These are phyloP conservation scores for Botrytis squamosa DNA, from an alignment of 2,329 filamentous ascomycete genomes.

Conservation along the genomic window DNA sequence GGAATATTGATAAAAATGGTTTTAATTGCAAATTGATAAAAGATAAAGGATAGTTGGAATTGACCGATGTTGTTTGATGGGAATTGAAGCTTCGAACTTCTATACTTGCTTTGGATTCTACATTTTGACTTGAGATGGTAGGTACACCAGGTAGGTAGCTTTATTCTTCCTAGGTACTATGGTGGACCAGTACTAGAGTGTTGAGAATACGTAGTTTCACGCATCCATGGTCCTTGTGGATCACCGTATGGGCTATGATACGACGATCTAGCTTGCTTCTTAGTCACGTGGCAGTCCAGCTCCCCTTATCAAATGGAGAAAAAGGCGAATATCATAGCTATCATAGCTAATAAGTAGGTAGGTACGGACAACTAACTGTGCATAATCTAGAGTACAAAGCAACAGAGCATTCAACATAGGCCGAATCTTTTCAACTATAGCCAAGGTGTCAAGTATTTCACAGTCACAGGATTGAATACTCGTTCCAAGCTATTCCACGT, in stretches of 20 bases:
- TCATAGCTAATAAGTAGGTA: too few species aligned
- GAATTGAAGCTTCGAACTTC: slow-evolving; percentile 16
- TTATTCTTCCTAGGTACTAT: neutral
- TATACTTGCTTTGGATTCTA: neutral
- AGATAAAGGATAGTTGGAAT: neutral
- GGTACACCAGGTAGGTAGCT: neutral
- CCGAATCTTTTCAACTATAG: neutral
- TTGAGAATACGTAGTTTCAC: neutral
- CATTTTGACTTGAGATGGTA: neutral
- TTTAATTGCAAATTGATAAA: neutral
- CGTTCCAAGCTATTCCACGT: neutral
- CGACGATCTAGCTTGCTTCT: neutral
- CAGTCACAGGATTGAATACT: neutral
- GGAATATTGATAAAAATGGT: neutral
- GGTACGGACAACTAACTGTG: too few species aligned
- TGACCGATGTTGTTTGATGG: neutral
- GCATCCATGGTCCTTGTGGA: neutral
- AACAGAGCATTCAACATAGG: neutral
- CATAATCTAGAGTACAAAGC: neutral
- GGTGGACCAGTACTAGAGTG: too few species aligned
- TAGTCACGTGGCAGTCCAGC: neutral
- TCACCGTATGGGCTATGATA: neutral
- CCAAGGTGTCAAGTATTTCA: neutral
- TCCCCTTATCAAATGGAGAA: neutral
- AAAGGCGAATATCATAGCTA: neutral